phyloP scores from a whole-genome alignment of 176 grass and related monocot genomes.

The Hsuehochloa calcarea region DNA sequence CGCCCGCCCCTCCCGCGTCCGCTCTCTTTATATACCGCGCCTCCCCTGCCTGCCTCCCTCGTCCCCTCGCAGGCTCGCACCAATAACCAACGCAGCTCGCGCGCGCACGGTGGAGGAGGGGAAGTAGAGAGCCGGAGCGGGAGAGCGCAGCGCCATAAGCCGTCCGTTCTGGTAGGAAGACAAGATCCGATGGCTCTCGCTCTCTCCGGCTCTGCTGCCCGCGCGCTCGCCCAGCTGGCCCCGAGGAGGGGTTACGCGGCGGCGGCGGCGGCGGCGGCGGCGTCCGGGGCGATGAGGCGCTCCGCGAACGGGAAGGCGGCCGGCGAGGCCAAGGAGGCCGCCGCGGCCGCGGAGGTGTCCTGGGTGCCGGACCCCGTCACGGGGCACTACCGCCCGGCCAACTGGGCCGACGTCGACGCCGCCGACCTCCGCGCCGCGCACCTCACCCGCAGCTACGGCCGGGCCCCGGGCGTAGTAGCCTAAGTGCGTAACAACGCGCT shows the following conservation, averaged over 20 bases:
- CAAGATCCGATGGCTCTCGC: conserved; percentile 56
- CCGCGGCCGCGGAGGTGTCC: conserved; percentile 17
- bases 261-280: conserved; percentile 32
- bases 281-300: conserved; percentile 35
- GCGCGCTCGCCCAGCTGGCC: conserved; percentile 27
- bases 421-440: conserved; percentile 69
- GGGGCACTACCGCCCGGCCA: conserved; percentile 65
- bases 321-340: conserved; percentile 34
- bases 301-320: conserved; percentile 22
- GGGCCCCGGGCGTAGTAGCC: conserved; percentile 24
- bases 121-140: background rate
- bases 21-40: conserved; percentile 8
- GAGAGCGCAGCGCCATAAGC: background rate
- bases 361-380: conserved; percentile 78
- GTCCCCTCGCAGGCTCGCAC: background rate
- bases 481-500: background rate
- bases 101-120: background rate
- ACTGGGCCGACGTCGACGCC: conserved; percentile 42
- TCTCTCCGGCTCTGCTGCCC: conserved; percentile 35
- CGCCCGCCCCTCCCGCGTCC: background rate
- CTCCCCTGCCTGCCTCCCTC: background rate
- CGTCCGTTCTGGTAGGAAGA: background rate
- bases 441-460: conserved; percentile 39
- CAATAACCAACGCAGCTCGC: background rate
- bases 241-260: conserved; percentile 47